Evolutionary conservation across 148 eudicot genomes (phyloP).

Genomic region (Pouteria glomerata): DNA sequence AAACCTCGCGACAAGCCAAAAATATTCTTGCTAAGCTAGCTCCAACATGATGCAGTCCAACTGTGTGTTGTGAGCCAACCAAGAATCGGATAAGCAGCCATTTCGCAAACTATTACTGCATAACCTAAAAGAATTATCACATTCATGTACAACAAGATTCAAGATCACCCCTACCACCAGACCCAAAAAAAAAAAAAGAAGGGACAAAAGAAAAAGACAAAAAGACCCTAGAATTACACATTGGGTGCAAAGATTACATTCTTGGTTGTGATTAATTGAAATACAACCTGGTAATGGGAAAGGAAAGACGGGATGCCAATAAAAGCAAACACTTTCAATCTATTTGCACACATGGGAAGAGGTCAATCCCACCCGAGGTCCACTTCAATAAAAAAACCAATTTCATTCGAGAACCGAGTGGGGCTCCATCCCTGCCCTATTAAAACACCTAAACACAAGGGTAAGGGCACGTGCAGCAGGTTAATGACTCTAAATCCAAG

Average conservation of each 20-base stretch:
- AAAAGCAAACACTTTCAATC: conserved; percentile 6
- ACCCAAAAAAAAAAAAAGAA: conserved; percentile 14
- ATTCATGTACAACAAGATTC: conserved; percentile 38
- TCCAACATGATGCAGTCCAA: conserved; percentile 6
- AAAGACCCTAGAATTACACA: conserved; percentile 23
- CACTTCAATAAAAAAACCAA: conserved; percentile 7
- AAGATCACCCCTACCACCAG: conserved; percentile 15
- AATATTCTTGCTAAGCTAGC: background rate
- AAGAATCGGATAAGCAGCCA: conserved; percentile 23
- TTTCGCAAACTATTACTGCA: conserved; percentile 27
- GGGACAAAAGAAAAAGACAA: background rate
- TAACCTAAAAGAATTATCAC: conserved; percentile 36
- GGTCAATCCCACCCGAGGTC: background rate
- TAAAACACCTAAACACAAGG: background rate
- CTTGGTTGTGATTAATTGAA: conserved; percentile 4
- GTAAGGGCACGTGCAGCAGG: background rate
- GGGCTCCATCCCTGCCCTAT: background rate
- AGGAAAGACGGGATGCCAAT: conserved; percentile 1
- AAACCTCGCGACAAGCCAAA: too few relatives aligned
- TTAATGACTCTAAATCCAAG: background rate
- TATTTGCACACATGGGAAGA: background rate
- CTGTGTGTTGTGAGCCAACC: conserved; percentile 5
- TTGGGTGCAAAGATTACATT: conserved; percentile 12
- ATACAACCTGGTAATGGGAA: conserved; percentile 22
- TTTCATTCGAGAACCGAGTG: background rate